Base-by-base conservation (phyloP, 345 rosid species). In the Brassica carinata region DNA sequence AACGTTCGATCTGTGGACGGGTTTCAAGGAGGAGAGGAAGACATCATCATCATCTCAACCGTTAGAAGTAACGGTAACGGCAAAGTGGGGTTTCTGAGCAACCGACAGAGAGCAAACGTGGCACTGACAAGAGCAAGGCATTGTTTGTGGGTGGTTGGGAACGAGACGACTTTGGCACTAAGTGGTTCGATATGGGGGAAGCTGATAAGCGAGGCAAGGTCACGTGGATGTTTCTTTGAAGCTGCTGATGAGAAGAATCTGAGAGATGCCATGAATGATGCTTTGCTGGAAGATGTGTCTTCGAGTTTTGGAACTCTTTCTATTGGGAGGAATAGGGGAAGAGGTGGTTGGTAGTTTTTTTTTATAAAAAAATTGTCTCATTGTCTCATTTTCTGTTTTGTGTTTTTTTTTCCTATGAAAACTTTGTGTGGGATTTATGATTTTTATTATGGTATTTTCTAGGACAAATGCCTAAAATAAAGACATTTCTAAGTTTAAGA, bases 161-260 rank as follows among this genome's bases (percentile, higher is more conserved):
- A 13, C 57, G 57, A 51, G 57, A 51, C 18, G 7, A 51, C 57
- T 51, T n/a, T 51, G 18, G 57, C 57, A 4, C 57, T 51, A 17
- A 51, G 57, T 51, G 57, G 18, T 51, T 51, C 57, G 18, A 14
- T 51, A 4, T 51, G 57, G 57, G 57, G 57, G 57, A 51, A 51
- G 15, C 61, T 87, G 14, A 75, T 84, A 1, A 18, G 4, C 14
- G 86, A 87, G 38, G 77, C 88, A 1, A 79, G 71, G 79, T 26
- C 5, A 13, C 76, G 87, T 5, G 61, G 55, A 0, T 84, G 86
- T 13, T 85, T 79, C 59, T 79, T 8, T 1, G 66, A 84, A 38
- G 85, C 87, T 8, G 71, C 51, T 0, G 84, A 83, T 48, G 87
- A 83, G 0, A 43, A 51, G 43, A 58, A 23, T 3, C 65, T 85